Evolutionary conservation across 139 green algal species (phyloP).

Genomic region (Ulvella scutata): DNA sequence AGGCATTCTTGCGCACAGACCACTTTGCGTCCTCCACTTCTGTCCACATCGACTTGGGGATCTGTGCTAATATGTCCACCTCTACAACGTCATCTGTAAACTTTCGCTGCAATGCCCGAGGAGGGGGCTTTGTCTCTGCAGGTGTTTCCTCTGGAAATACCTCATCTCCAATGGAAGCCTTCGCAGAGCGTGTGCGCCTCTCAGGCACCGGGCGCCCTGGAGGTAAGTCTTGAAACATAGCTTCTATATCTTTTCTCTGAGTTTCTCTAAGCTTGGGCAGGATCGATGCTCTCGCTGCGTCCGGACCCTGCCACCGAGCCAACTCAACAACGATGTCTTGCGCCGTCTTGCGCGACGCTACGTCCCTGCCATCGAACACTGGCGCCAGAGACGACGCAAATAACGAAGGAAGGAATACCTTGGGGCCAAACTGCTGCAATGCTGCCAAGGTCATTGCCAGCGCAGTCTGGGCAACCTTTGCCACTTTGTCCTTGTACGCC

Average conservation of each 20-base stretch:
- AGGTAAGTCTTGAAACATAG: not conserved
- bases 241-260: not conserved
- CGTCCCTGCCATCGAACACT: not conserved
- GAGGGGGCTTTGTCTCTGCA: not conserved
- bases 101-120: not conserved
- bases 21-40: slow-evolving; percentile 72
- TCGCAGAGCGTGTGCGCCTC: not conserved
- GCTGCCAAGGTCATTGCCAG: not conserved
- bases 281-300: not conserved
- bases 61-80: not conserved
- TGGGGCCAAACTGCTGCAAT: not conserved
- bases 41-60: slow-evolving; percentile 49
- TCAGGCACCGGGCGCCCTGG: not conserved
- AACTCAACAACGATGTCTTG: slow-evolving; percentile 3
- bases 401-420: not conserved
- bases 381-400: not conserved
- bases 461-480: not conserved
- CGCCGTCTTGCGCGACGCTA: not conserved
- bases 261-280: not conserved
- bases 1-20: slow-evolving; percentile 54
- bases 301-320: not conserved
- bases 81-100: not conserved
- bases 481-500: not conserved
- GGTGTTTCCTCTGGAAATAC: too few species aligned
- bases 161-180: not conserved